phyloP scores from a whole-genome alignment of 805 yeast genomes.

The Kodamaea lidongshanica region DNA sequence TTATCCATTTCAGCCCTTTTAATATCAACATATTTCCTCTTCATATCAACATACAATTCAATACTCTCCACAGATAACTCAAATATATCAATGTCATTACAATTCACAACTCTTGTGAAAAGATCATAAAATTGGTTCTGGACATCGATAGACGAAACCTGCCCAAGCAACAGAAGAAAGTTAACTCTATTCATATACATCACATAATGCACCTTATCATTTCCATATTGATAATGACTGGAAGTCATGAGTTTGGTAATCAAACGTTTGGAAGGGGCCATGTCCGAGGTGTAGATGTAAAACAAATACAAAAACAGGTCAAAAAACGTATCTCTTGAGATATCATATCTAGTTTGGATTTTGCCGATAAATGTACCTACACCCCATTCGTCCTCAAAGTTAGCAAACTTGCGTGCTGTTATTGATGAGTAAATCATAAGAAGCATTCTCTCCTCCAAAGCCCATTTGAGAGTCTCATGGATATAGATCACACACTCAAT shows the following conservation, averaged over 20 bases:
- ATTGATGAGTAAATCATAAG: slow-evolving; percentile 23
- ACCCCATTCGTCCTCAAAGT: slow-evolving; percentile 29
- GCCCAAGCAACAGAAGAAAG: slow-evolving; percentile 28
- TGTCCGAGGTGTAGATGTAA: slow-evolving; percentile 26
- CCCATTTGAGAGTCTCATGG: slow-evolving; percentile 24
- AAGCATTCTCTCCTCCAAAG: slow-evolving; percentile 30
- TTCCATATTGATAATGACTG: slow-evolving; percentile 28
- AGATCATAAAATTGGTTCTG: slow-evolving; percentile 23
- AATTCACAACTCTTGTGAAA: slow-evolving; percentile 16
- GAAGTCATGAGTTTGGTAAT: slow-evolving; percentile 33
- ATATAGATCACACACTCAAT: slow-evolving; percentile 23
- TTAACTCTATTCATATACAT: slow-evolving; percentile 35
- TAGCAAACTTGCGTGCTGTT: slow-evolving; percentile 28
- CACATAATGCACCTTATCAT: slow-evolving; percentile 20
- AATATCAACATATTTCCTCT: too few species aligned
- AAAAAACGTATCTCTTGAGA: slow-evolving; percentile 25
- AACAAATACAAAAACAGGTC: slow-evolving; percentile 33
- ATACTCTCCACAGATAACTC: slow-evolving; percentile 4
- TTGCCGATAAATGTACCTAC: slow-evolving; percentile 19
- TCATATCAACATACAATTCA: not conserved
- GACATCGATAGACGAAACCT: slow-evolving; percentile 29
- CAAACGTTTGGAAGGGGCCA: slow-evolving; percentile 20
- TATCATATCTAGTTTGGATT: slow-evolving; percentile 20
- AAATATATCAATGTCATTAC: slow-evolving; percentile 7
- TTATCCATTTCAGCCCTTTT: too few species aligned